Percentiles rank a stretch among this genome's conserved stretches.
phyloP scores from a whole-genome alignment of 139 green algal species.

The Closterium sp. region DNA sequence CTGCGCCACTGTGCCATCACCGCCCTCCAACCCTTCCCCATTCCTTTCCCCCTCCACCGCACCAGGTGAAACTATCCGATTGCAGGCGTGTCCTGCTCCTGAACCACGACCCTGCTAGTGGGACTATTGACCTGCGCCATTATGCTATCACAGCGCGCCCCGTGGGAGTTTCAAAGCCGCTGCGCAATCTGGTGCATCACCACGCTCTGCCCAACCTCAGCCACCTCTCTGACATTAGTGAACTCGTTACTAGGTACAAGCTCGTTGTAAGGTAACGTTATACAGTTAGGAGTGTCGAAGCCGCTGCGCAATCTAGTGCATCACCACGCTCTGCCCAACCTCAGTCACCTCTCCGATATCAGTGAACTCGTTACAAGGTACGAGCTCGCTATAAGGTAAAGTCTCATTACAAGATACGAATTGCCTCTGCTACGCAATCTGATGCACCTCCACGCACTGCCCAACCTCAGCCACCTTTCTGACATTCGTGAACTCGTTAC shows the following conservation, averaged over 20 bases:
- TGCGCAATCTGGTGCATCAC: slow-evolving; percentile 74
- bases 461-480: slow-evolving; percentile 38
- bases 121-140: slow-evolving; percentile 80
- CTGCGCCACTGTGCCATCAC: slow-evolving; percentile 89
- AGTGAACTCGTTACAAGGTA: slow-evolving; percentile 74
- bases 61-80: slow-evolving; percentile 48
- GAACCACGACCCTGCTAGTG: slow-evolving; percentile 63
- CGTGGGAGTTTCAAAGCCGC: slow-evolving; percentile 71
- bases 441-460: neutral
- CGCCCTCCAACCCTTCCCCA: slow-evolving; percentile 7
- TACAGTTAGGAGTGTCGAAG: slow-evolving; percentile 67
- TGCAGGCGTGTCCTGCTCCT: slow-evolving; percentile 80
- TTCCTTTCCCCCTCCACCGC: neutral
- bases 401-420: too few species aligned
- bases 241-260: slow-evolving; percentile 69
- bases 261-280: slow-evolving; percentile 60
- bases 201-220: slow-evolving; percentile 71
- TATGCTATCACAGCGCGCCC: slow-evolving; percentile 78
- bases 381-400: too few species aligned
- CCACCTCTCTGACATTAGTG: slow-evolving; percentile 74
- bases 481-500: slow-evolving; percentile 87
- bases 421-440: too few species aligned
- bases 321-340: slow-evolving; percentile 60
- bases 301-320: slow-evolving; percentile 74
- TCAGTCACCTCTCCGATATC: slow-evolving; percentile 77